Evolutionary conservation across 768 basidiomycete genomes (phyloP).

Genomic region (Rubroboletus satanas): DNA sequence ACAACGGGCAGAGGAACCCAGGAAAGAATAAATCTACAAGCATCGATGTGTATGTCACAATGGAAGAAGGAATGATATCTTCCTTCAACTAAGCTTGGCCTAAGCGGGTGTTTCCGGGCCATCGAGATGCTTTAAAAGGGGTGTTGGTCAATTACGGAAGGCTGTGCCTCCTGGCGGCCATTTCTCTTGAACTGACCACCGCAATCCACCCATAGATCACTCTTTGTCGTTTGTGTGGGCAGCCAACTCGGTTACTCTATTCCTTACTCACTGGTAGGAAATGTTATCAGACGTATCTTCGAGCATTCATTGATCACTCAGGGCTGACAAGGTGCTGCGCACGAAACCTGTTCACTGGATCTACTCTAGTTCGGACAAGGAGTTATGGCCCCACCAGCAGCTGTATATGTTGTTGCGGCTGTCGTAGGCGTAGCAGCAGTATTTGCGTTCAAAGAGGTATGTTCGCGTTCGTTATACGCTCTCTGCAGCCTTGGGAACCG

Average conservation of each 20-base stretch:
- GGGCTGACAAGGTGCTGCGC: slow-evolving; percentile 11
- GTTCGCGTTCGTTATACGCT: slow-evolving; percentile 7
- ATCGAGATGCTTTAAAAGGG: slow-evolving; percentile 8
- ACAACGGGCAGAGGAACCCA: neutral
- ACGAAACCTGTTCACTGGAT: slow-evolving; percentile 3
- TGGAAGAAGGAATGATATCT: neutral
- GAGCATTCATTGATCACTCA: neutral
- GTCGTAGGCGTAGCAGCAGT: slow-evolving; percentile 47
- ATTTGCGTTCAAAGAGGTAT: slow-evolving; percentile 58
- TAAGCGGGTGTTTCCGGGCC: slow-evolving; percentile 8
- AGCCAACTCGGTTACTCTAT: neutral
- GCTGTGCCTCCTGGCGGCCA: neutral
- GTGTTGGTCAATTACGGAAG: slow-evolving; percentile 13
- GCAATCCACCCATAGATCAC: neutral
- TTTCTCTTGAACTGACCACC: neutral
- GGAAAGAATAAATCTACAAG: neutral
- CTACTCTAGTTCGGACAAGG: slow-evolving; percentile 2
- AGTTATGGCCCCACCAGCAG: slow-evolving; percentile 32
- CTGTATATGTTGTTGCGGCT: slow-evolving; percentile 49
- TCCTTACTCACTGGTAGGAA: neutral
- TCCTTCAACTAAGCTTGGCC: neutral
- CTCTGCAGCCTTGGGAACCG: neutral
- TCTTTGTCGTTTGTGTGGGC: neutral
- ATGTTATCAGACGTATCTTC: neutral
- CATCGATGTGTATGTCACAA: neutral